These are phyloP conservation scores for Saccharomyces mikatae DNA, from an alignment of 805 yeast genomes.

Conservation along the genomic window DNA sequence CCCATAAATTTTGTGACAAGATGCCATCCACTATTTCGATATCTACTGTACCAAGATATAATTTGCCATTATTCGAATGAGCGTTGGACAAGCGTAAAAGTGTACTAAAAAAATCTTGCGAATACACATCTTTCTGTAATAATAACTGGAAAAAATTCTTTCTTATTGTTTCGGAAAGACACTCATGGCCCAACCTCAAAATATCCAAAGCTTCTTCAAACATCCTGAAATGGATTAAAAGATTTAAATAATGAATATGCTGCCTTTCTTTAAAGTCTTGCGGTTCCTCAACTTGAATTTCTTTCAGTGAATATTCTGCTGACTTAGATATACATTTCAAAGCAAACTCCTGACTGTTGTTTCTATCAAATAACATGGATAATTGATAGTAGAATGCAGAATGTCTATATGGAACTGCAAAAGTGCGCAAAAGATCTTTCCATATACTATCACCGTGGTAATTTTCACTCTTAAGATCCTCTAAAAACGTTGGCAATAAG, in stretches of 20 bases:
- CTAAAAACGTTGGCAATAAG: constrained; percentile 16
- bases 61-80: constrained; percentile 1
- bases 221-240: constrained; percentile 19
- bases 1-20: constrained; percentile 9
- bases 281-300: constrained; percentile 13
- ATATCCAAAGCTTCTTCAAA: constrained; percentile 27
- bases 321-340: constrained; percentile 25
- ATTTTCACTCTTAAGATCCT: constrained; percentile 8
- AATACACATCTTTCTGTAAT: constrained; percentile 9
- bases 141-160: constrained; percentile 14
- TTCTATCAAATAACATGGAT: constrained; percentile 20
- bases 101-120: constrained; percentile 18
- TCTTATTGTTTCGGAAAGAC: constrained; percentile 17
- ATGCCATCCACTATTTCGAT: constrained; percentile 21
- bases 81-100: constrained; percentile 16
- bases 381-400: constrained; percentile 22
- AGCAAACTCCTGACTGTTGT: constrained; percentile 15
- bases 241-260: constrained; percentile 21
- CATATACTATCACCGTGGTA: constrained; percentile 11
- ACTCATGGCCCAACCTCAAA: constrained; percentile 21
- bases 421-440: constrained; percentile 17
- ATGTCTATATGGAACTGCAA: constrained; percentile 9
- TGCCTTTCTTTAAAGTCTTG: constrained; percentile 16
- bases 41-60: constrained; percentile 19
- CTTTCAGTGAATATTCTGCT: constrained; percentile 15